Percentiles rank a stretch among this genome's conserved stretches.
phyloP scores from a whole-genome alignment of 1,284 basidiomycete genomes.

The Chalciporus sp. region DNA sequence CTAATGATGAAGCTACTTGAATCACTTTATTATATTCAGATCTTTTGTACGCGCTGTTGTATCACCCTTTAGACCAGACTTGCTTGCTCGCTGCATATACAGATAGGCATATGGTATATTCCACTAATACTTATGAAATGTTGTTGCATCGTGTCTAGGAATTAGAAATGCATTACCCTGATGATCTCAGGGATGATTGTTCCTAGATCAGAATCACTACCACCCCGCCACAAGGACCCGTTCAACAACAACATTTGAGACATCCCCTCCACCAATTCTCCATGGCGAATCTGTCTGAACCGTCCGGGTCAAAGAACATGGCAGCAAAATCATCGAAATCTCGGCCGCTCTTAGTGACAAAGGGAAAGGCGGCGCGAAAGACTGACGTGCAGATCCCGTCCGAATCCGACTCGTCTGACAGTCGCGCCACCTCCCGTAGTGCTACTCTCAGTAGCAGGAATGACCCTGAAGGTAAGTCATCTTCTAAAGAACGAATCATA shows the following conservation, averaged over 20 bases:
- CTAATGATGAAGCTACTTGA: conserved; percentile 45
- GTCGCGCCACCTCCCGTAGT: neutral
- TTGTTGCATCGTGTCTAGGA: neutral
- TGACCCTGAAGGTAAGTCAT: conserved; percentile 10
- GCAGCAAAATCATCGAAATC: conserved; percentile 3
- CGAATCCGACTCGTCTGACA: conserved; percentile 13
- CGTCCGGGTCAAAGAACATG: neutral
- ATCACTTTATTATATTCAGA: neutral
- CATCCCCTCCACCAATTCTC: neutral
- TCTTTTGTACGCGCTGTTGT: neutral
- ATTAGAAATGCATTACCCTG: too few relatives aligned
- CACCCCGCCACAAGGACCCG: too few relatives aligned
- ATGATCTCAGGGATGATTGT: too few relatives aligned
- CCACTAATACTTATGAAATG: neutral
- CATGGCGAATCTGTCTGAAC: conserved; percentile 1
- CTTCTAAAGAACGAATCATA: conserved; percentile 2
- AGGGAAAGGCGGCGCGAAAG: conserved; percentile 26
- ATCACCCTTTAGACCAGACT: neutral
- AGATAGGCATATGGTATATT: neutral
- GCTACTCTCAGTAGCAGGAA: neutral
- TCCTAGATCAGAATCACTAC: neutral
- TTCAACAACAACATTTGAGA: neutral
- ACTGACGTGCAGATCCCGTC: neutral
- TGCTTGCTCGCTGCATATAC: neutral
- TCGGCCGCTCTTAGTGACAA: neutral